A percentile compares a stretch with the other conserved stretches of the same genome.
Conservation (phyloP, 2,329 filamentous ascomycete species). For the Immersiporthe knoxdaviesiana region DNA sequence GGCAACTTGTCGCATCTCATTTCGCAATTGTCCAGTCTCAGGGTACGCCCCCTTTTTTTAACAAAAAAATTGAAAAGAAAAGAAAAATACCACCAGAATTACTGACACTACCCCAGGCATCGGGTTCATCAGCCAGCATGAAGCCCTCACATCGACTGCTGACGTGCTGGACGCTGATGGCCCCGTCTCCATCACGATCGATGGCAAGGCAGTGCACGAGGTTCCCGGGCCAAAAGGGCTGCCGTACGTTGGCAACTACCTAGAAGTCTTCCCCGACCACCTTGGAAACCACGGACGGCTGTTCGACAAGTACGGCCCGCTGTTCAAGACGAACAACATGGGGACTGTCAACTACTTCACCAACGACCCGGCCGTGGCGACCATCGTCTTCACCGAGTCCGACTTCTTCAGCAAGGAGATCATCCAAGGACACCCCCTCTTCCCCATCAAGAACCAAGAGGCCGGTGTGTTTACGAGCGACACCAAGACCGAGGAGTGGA, state of each 20-base stretch:
- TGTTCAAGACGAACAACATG: slow-evolving; percentile 57
- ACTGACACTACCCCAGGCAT: slow-evolving; percentile 37
- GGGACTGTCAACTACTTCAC: slow-evolving; percentile 54
- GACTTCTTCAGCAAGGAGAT: slow-evolving; percentile 60
- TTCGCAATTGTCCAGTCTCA: slow-evolving; percentile 49
- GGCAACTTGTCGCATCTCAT: slow-evolving; percentile 45
- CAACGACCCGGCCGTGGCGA: slow-evolving; percentile 51
- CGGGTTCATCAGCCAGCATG: slow-evolving; percentile 41
- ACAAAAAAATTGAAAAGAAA: no score
- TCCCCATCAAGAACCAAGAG: slow-evolving; percentile 46
- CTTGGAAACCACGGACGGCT: slow-evolving; percentile 60
- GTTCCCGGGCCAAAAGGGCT: slow-evolving; percentile 54
- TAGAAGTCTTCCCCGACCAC: slow-evolving; percentile 60
- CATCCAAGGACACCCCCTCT: slow-evolving; percentile 52
- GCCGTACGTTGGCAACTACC: slow-evolving; percentile 56
- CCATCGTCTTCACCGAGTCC: slow-evolving; percentile 51
- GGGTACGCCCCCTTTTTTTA: no score
- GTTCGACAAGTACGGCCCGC: slow-evolving; percentile 55
- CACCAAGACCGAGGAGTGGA: slow-evolving; percentile 55
- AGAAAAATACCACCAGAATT: no score
- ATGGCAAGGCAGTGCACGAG: slow-evolving; percentile 52
- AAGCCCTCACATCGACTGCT: slow-evolving; percentile 38
- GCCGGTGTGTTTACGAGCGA: slow-evolving; percentile 53
- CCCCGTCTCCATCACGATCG: slow-evolving; percentile 49
- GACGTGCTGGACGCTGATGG: slow-evolving; percentile 41